phyloP scores from a whole-genome alignment of 495 filamentous ascomycete species.

The Podospora pseudoanserina region DNA sequence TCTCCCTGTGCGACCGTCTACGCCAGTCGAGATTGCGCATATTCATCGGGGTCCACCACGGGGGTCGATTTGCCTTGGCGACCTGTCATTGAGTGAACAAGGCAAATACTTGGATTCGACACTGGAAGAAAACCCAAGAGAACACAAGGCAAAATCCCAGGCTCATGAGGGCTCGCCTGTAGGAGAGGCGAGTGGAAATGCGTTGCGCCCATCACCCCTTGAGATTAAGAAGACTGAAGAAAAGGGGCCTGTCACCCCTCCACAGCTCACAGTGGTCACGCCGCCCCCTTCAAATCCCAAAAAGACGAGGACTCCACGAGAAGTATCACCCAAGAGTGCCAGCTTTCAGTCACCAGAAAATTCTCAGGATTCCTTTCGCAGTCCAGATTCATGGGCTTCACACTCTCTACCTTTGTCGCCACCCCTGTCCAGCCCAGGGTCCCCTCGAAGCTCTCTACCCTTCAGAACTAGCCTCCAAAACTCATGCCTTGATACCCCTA shows the following conservation, averaged over 20 bases:
- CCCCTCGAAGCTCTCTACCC: slow-evolving; percentile 34
- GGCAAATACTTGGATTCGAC: not conserved
- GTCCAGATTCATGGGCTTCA: slow-evolving; percentile 56
- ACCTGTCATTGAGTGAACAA: slow-evolving; percentile 1
- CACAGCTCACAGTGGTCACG: slow-evolving; percentile 33
- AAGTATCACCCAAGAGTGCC: slow-evolving; percentile 15
- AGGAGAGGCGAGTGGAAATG: not conserved
- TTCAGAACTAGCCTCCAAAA: slow-evolving; percentile 26
- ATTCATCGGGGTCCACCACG: slow-evolving; percentile 17
- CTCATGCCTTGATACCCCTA: not conserved
- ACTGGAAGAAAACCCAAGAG: not conserved
- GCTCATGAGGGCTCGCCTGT: not conserved
- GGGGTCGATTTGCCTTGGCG: slow-evolving; percentile 15
- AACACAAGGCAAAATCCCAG: not conserved
- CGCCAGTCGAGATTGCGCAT: slow-evolving; percentile 25
- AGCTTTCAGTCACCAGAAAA: slow-evolving; percentile 30
- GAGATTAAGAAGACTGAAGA: slow-evolving; percentile 28
- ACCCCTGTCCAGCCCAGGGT: slow-evolving; percentile 39
- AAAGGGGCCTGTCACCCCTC: slow-evolving; percentile 35
- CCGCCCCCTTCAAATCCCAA: slow-evolving; percentile 29
- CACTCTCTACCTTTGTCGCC: slow-evolving; percentile 49
- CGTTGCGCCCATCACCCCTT: slow-evolving; percentile 4
- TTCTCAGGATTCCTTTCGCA: slow-evolving; percentile 50
- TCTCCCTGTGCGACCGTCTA: slow-evolving; percentile 25
- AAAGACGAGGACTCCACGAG: slow-evolving; percentile 4